A percentile compares a stretch with the other conserved stretches of the same genome.
phyloP scores from a whole-genome alignment of 148 eudicot species.

The Mesembryanthemum crystallinum region DNA sequence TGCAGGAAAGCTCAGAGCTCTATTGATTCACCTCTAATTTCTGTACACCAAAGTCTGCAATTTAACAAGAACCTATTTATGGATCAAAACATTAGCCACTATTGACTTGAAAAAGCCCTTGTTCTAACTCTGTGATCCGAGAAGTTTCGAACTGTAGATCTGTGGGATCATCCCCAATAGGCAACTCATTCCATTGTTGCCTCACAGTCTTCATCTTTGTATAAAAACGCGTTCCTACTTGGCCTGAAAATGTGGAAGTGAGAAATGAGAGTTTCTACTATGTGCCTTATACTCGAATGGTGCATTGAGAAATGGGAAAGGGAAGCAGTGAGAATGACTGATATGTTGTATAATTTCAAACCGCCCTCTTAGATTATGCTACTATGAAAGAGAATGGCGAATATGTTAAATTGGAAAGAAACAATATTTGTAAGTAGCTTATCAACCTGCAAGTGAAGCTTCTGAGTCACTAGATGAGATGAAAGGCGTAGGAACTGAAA shows the following conservation, averaged over 20 bases:
- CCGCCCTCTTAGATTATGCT: background rate
- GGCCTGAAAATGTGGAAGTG: too few species aligned
- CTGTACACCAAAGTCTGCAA: background rate
- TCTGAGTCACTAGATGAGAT: conserved; percentile 46
- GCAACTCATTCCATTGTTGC: conserved; percentile 62
- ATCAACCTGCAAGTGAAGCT: conserved; percentile 50
- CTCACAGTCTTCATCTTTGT: conserved; percentile 56
- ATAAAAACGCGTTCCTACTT: conserved; percentile 49
- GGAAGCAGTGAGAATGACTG: background rate
- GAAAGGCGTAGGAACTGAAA: conserved; percentile 54
- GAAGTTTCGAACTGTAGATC: background rate
- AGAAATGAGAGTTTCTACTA: too few species aligned
- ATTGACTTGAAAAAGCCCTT: background rate
- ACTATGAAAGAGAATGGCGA: background rate
- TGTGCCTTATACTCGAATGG: too few species aligned
- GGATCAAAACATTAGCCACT: background rate
- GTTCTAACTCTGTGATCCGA: background rate
- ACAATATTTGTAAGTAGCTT: background rate
- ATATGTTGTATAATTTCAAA: background rate
- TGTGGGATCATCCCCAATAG: conserved; percentile 24
- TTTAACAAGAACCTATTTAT: background rate
- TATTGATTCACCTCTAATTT: background rate
- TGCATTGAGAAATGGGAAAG: too few species aligned
- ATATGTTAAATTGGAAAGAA: background rate
- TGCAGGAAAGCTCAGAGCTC: too few species aligned